A percentile compares a stretch with the other conserved stretches of the same genome.
Evolutionary conservation across 1,284 basidiomycete species (phyloP).

Genomic region (Agaricales sp.): DNA sequence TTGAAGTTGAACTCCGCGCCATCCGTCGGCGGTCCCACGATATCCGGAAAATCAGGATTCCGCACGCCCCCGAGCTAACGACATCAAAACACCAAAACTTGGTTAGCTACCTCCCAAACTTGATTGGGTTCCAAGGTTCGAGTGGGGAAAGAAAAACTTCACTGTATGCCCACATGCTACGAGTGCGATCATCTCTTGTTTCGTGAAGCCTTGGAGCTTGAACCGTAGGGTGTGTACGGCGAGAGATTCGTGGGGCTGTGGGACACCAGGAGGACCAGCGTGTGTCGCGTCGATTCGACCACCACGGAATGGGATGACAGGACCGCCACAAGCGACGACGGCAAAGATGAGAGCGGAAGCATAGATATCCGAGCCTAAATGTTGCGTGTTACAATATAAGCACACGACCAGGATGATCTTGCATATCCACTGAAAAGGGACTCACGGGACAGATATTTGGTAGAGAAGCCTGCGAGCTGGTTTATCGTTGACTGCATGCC

Average conservation of each 20-base stretch:
- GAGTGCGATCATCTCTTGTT: constrained; percentile 22
- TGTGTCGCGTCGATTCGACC: constrained; percentile 19
- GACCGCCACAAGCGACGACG: constrained; percentile 17
- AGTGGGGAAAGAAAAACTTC: no score
- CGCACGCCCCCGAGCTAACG: no score
- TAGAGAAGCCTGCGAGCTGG: constrained; percentile 29
- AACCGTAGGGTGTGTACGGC: constrained; percentile 17
- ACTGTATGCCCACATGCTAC: constrained; percentile 23
- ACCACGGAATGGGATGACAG: constrained; percentile 20
- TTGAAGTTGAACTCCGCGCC: no score
- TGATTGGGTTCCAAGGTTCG: no score
- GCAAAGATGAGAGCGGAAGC: constrained; percentile 18
- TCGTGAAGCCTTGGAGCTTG: constrained; percentile 17
- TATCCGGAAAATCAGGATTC: no score
- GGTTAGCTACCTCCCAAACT: no score
- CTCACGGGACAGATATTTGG: constrained; percentile 10
- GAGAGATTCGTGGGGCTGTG: constrained; percentile 19
- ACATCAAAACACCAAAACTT: no score
- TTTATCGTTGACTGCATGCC: constrained; percentile 27
- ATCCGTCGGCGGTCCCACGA: no score
- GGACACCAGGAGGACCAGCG: constrained; percentile 19
- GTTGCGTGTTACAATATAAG: no score
- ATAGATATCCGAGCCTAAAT: constrained; percentile 22
- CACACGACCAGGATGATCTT: no score
- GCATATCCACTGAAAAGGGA: no score